phyloP scores from a whole-genome alignment of 371 early-diverging fungal genomes.

The Mucor plumbeus region DNA sequence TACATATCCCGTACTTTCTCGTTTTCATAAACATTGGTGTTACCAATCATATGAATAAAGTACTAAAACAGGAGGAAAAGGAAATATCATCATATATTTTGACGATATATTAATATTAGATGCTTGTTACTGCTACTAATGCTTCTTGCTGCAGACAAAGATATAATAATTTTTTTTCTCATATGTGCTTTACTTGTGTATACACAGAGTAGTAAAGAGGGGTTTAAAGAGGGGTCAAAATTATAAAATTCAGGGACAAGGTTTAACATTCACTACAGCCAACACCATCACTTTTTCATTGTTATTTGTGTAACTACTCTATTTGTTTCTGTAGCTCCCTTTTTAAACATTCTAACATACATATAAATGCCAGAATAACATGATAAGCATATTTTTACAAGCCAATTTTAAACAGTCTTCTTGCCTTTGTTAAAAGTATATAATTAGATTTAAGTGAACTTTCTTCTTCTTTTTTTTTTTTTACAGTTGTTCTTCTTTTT shows the following conservation, averaged over 20 bases:
- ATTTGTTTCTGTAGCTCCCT: constrained; percentile 3
- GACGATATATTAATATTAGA: not conserved
- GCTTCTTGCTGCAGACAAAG: not conserved
- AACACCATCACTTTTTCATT: not conserved
- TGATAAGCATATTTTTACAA: not conserved
- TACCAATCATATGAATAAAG: no score
- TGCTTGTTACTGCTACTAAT: not conserved
- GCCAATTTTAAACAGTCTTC: constrained; percentile 3
- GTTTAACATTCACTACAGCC: not conserved
- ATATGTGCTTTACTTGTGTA: not conserved
- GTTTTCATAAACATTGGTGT: no score
- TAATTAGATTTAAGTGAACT: not conserved
- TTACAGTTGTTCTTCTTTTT: not conserved
- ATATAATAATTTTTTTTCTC: not conserved
- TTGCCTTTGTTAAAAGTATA: not conserved
- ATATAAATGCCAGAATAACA: constrained; percentile 4
- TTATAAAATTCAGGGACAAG: not conserved
- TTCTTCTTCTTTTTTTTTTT: not conserved
- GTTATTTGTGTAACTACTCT: constrained; percentile 3
- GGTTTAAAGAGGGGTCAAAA: not conserved
- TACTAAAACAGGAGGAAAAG: not conserved
- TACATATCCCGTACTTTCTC: no score
- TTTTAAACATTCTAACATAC: constrained; percentile 2
- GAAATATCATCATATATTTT: not conserved
- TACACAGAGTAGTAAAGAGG: not conserved